phyloP scores from a whole-genome alignment of 2,329 filamentous ascomycete genomes.

The Aspergillus alliaceus region DNA sequence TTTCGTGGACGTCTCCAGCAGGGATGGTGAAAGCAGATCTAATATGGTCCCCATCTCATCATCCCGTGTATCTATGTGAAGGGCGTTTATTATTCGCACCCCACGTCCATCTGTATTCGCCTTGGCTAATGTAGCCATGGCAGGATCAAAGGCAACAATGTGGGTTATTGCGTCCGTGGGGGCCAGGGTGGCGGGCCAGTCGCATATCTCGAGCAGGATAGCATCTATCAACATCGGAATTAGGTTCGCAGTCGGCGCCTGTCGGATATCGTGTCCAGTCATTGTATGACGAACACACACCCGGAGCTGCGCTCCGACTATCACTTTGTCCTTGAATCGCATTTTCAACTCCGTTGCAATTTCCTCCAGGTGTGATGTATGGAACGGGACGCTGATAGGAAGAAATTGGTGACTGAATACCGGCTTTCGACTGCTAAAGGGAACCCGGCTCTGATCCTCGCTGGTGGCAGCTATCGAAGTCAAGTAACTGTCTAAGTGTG shows the following conservation, averaged over 20 bases:
- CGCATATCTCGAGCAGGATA: slow-evolving; percentile 13
- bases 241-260: slow-evolving; percentile 3
- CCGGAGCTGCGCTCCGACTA: slow-evolving; percentile 12
- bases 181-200: slow-evolving; percentile 18
- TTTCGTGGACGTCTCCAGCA: slow-evolving; percentile 64
- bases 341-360: slow-evolving; percentile 22
- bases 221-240: slow-evolving; percentile 15
- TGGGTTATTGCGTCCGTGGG: slow-evolving; percentile 1
- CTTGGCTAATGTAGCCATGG: slow-evolving; percentile 12
- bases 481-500: slow-evolving; percentile 11
- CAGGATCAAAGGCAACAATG: slow-evolving; percentile 18
- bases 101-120: slow-evolving; percentile 15
- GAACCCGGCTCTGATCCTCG: slow-evolving; percentile 21
- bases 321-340: slow-evolving; percentile 10
- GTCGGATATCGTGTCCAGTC: slow-evolving; percentile 30
- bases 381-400: slow-evolving; percentile 44
- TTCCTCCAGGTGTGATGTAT: slow-evolving; percentile 37
- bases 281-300: slow-evolving; percentile 35
- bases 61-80: slow-evolving; percentile 15
- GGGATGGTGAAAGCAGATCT: slow-evolving; percentile 13
- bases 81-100: slow-evolving; percentile 13
- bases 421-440: slow-evolving; percentile 33
- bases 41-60: slow-evolving; percentile 15
- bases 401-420: slow-evolving; percentile 33
- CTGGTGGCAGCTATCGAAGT: slow-evolving; percentile 2